Evolutionary conservation across 345 rosid species (phyloP).

Genomic region (Tarenaya hassleriana): DNA sequence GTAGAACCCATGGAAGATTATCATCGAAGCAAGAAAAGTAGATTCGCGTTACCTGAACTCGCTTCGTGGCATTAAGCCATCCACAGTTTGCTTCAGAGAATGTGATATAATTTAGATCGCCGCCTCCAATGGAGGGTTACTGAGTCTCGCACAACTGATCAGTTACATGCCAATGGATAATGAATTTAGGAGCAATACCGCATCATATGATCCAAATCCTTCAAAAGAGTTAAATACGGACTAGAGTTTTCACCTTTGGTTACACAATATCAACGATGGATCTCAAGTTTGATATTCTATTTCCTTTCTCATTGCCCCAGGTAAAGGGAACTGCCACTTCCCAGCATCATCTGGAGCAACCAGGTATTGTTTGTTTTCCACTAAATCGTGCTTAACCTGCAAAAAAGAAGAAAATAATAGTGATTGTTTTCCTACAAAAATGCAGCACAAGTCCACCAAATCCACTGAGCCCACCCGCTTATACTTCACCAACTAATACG

Average conservation of each 20-base stretch:
- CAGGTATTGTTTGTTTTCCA: slow-evolving; percentile 22
- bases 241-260: slow-evolving; percentile 14
- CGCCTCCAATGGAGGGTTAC: too few relatives aligned
- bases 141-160: too few relatives aligned
- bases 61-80: not conserved
- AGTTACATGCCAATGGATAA: not conserved
- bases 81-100: too few relatives aligned
- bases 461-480: slow-evolving; percentile 35
- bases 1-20: slow-evolving; percentile 4
- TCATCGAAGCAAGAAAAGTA: not conserved
- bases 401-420: slow-evolving; percentile 8
- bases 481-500: slow-evolving; percentile 33
- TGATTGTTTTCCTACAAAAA: slow-evolving; percentile 12
- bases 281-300: slow-evolving; percentile 9
- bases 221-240: not conserved
- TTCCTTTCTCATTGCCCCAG: slow-evolving; percentile 32
- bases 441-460: slow-evolving; percentile 62
- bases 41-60: slow-evolving; percentile 8
- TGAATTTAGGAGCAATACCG: slow-evolving; percentile 7
- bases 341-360: slow-evolving; percentile 38
- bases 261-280: not conserved
- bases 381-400: slow-evolving; percentile 11
- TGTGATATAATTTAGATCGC: too few relatives aligned
- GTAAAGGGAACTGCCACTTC: slow-evolving; percentile 75
- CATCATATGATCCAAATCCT: slow-evolving; percentile 9